Evolutionary conservation across 495 filamentous ascomycete species (phyloP).

Genomic region (Penicillium herquei): DNA sequence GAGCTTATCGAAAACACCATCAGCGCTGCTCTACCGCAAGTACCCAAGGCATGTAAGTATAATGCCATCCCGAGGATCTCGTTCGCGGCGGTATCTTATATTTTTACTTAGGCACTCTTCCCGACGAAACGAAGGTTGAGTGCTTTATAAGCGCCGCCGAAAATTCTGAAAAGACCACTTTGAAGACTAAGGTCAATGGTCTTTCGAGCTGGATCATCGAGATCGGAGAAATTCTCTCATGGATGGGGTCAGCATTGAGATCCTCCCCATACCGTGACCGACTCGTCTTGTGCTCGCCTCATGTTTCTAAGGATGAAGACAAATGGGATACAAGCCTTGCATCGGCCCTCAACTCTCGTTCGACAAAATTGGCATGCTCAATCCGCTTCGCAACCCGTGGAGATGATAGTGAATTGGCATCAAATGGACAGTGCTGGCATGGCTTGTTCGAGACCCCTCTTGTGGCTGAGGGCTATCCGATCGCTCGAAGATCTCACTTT

Average conservation of each 20-base stretch:
- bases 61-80: too few relatives aligned
- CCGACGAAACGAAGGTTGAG: background rate
- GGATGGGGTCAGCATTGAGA: constrained; percentile 4
- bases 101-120: background rate
- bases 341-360: too few relatives aligned
- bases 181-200: background rate
- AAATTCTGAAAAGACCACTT: background rate
- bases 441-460: background rate
- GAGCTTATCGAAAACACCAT: too few relatives aligned
- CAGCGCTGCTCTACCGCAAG: too few relatives aligned
- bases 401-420: too few relatives aligned
- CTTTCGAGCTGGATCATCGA: background rate
- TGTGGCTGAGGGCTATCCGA: background rate
- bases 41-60: too few relatives aligned
- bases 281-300: background rate
- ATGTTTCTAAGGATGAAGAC: too few relatives aligned
- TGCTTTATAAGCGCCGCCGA: background rate
- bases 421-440: background rate
- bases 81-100: too few relatives aligned
- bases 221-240: constrained; percentile 4
- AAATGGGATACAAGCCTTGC: too few relatives aligned
- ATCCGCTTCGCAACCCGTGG: too few relatives aligned
- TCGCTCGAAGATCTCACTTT: background rate
- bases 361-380: too few relatives aligned
- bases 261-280: background rate